Evolutionary conservation across 768 basidiomycete genomes (phyloP), one percentile per base, ranked within the genome.

Genomic region (Leccinum uliginosum): DNA sequence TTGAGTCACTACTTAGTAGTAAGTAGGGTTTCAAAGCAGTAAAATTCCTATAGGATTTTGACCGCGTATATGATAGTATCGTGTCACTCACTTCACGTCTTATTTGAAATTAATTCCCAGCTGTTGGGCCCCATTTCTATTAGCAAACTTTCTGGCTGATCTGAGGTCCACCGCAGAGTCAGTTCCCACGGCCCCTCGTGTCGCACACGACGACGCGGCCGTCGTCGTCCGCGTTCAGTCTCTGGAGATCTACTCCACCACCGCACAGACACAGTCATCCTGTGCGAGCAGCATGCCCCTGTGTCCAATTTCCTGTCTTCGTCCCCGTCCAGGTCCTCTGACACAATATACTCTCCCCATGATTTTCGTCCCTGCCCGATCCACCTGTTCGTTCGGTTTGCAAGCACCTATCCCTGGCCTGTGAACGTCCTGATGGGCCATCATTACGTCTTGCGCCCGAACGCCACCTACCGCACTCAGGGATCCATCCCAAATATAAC

Each of bases 351-450:
- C 35, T 35, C 17, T 38, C 9, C 35, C 8, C 17, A 17, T n/a
- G 17, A 40, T 11, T 7, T 24, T 1, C 15, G 0, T 10, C 17
- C 62, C 47, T 66, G 71, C 1, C 71, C 74, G 0, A 74, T 88
- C 54, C 78, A 78, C 59, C 68, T 87, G 17, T 73, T 84, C 44
- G 65, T 87, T 19, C 83, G 87, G 15, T 88, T 82, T 62, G 79
- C 77, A 12, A 83, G 80, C 65, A 74, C 72, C 53, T 82, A 79
- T 57, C 85, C 85, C 3, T 87, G 86, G 86, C 84, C 86, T 0
- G 78, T 83, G 59, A 87, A 89, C 67, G 69, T 83, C 24, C 74
- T 88, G n/a, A n/a, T n/a, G n/a, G n/a, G n/a, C n/a, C 84, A 87
- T 61, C 82, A 84, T 66, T 86, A 79, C 64, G 65, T 76, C 32